Evolutionary conservation across 495 filamentous ascomycete genomes (phyloP).

Genomic region (Chaetomium tenue): DNA sequence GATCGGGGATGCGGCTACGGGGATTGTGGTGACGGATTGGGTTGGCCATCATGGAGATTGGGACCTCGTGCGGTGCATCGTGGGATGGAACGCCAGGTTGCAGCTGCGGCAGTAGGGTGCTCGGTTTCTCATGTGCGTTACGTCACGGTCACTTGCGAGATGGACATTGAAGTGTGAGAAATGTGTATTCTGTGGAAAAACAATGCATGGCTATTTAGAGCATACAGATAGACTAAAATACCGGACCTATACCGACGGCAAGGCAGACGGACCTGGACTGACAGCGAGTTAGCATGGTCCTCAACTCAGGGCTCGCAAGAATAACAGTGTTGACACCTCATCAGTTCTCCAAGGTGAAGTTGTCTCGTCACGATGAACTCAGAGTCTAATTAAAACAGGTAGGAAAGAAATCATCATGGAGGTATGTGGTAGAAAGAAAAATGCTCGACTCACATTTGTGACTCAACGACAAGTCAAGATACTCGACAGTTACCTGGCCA

Average conservation of each 20-base stretch:
- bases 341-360: conserved; percentile 98
- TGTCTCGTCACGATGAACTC: conserved; percentile 71
- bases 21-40: conserved; percentile 91
- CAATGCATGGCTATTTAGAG: conserved; percentile 2
- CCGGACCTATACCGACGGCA: neutral
- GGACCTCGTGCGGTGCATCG: conserved; percentile 85
- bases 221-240: neutral
- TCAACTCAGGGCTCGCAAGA: conserved; percentile 9
- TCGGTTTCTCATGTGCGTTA: conserved; percentile 3
- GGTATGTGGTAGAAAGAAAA: conserved; percentile 33
- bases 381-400: conserved; percentile 56
- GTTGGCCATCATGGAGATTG: conserved; percentile 87
- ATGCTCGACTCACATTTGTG: conserved; percentile 25
- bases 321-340: conserved; percentile 25
- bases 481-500: conserved; percentile 37
- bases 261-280: conserved; percentile 10
- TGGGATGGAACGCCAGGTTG: conserved; percentile 85
- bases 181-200: conserved; percentile 11
- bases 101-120: conserved; percentile 45
- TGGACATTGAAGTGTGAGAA: conserved; percentile 7
- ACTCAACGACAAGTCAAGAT: no score
- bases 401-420: conserved; percentile 75
- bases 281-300: conserved; percentile 27
- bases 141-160: conserved; percentile 5
- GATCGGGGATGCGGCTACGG: conserved; percentile 77